phyloP scores from a whole-genome alignment of 768 basidiomycete genomes.

The Lyophyllum semitale region DNA sequence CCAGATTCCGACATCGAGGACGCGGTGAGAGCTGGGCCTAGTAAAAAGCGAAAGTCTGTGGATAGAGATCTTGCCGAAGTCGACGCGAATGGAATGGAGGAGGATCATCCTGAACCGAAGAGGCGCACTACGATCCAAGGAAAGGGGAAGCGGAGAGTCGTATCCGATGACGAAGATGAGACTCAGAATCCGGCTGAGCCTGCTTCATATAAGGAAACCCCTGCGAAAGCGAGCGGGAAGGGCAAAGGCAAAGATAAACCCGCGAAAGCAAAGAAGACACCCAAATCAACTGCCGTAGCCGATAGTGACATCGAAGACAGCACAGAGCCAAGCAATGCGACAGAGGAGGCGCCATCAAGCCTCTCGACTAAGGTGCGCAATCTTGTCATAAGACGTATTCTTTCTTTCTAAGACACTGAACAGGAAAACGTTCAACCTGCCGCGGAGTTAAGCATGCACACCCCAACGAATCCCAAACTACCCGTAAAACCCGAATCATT shows the following conservation, averaged over 20 bases:
- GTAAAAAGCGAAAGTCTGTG: slow-evolving; percentile 27
- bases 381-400: background rate
- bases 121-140: slow-evolving; percentile 1
- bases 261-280: background rate
- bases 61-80: slow-evolving; percentile 23
- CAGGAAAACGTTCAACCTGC: slow-evolving; percentile 30
- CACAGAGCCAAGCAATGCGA: background rate
- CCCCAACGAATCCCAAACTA: slow-evolving; percentile 11
- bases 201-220: background rate
- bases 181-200: background rate
- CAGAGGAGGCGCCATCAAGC: background rate
- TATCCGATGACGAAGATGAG: slow-evolving; percentile 35
- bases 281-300: background rate
- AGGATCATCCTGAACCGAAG: background rate
- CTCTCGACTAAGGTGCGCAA: slow-evolving; percentile 20
- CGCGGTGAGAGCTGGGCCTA: slow-evolving; percentile 11
- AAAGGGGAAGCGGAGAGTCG: slow-evolving; percentile 27
- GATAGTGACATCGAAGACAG: slow-evolving; percentile 1
- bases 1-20: slow-evolving; percentile 29
- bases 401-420: background rate
- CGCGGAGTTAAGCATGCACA: slow-evolving; percentile 1
- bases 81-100: background rate
- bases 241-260: slow-evolving; percentile 5
- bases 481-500: slow-evolving; percentile 13
- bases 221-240: slow-evolving; percentile 15